A percentile compares a stretch with the other conserved stretches of the same genome.
phyloP scores from a whole-genome alignment of 179 eudicot species.

The Patellifolia procumbens region DNA sequence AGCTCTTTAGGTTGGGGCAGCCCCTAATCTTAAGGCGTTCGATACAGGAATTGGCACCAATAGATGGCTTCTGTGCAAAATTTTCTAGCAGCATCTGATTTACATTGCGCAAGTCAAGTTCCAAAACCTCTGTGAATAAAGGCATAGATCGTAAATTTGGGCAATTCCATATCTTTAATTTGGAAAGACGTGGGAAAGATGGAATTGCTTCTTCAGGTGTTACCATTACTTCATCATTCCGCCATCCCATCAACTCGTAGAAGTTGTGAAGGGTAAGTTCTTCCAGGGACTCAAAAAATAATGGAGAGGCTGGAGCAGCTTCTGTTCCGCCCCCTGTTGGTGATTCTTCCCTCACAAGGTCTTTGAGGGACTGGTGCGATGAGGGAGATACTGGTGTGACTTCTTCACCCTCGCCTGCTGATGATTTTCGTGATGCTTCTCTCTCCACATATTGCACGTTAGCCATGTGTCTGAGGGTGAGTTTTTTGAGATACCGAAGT shows the following conservation, averaged over 20 bases:
- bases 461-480: conserved; percentile 37
- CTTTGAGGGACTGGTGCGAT: conserved; percentile 16
- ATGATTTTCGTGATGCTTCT: background rate
- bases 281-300: conserved; percentile 21
- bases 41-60: background rate
- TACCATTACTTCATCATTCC: conserved; percentile 1
- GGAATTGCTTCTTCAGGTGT: background rate
- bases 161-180: conserved; percentile 31
- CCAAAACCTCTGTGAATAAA: conserved; percentile 16
- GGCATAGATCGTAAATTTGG: conserved; percentile 32
- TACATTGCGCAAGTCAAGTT: conserved; percentile 22
- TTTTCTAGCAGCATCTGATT: conserved; percentile 20
- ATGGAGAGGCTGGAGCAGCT: too few relatives aligned
- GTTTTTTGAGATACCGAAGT: conserved; percentile 16
- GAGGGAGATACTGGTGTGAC: background rate
- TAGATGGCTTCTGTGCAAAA: conserved; percentile 11
- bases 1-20: conserved; percentile 15
- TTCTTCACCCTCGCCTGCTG: background rate
- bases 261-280: conserved; percentile 36
- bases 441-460: conserved; percentile 24
- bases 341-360: background rate
- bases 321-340: too few relatives aligned
- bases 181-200: conserved; percentile 22
- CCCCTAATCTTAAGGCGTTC: conserved; percentile 15
- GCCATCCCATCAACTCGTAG: conserved; percentile 24